phyloP scores from a whole-genome alignment of 2,329 filamentous ascomycete genomes.

The Aspergillus udagawae region DNA sequence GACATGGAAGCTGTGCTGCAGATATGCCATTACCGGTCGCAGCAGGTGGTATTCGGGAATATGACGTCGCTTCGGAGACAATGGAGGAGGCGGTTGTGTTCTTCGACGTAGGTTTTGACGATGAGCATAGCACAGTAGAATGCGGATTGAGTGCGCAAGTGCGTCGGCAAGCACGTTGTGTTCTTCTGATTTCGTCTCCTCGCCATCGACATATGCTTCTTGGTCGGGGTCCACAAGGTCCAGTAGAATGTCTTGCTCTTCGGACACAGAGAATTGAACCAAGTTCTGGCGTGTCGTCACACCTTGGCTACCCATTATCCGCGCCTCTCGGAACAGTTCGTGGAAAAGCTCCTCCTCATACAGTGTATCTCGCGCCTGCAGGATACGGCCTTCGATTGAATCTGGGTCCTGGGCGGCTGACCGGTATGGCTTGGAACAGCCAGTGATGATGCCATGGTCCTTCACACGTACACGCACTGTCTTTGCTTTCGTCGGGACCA shows the following conservation, averaged over 20 bases:
- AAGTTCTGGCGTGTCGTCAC: conserved; percentile 60
- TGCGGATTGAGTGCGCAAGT: conserved; percentile 63
- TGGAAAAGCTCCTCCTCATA: conserved; percentile 76
- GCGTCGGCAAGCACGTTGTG: conserved; percentile 56
- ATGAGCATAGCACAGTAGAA: conserved; percentile 77
- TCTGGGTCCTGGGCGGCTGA: conserved; percentile 16
- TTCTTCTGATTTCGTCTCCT: conserved; percentile 21
- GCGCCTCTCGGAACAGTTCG: conserved; percentile 79
- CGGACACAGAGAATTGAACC: conserved; percentile 54
- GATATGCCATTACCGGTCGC: conserved; percentile 53
- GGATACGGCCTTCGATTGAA: conserved; percentile 34
- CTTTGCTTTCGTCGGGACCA: conserved; percentile 48
- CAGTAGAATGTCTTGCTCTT: conserved; percentile 58
- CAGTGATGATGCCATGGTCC: conserved; percentile 55
- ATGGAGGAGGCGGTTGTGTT: conserved; percentile 59
- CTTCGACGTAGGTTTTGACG: conserved; percentile 65
- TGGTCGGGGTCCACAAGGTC: conserved; percentile 62
- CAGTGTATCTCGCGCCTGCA: conserved; percentile 48
- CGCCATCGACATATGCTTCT: conserved; percentile 24
- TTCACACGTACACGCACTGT: conserved; percentile 66
- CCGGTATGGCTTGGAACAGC: conserved; percentile 42
- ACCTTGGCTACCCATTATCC: conserved; percentile 65
- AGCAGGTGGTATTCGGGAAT: conserved; percentile 55
- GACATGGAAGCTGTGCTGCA: conserved; percentile 46
- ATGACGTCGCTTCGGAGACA: conserved; percentile 48